Evolutionary conservation across 805 yeast species (phyloP).

Genomic region (Candida sonorensis): DNA sequence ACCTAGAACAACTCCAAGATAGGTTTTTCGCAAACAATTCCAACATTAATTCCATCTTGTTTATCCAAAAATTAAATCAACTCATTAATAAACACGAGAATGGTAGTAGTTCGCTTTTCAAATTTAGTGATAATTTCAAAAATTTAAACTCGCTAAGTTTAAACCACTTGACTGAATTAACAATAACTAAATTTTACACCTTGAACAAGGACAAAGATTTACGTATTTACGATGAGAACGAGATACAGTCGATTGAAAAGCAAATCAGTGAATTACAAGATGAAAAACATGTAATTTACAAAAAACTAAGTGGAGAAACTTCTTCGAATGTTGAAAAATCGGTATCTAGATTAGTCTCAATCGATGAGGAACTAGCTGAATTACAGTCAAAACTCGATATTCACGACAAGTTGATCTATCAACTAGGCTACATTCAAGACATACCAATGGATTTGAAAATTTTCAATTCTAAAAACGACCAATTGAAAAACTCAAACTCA

Average conservation of each 20-base stretch:
- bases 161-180: slow-evolving; percentile 13
- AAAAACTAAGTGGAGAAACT: slow-evolving; percentile 1
- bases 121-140: slow-evolving; percentile 7
- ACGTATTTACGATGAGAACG: slow-evolving; percentile 7
- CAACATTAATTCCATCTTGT: slow-evolving; percentile 1
- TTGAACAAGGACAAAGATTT: not conserved
- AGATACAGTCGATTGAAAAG: slow-evolving; percentile 7
- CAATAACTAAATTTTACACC: slow-evolving; percentile 12
- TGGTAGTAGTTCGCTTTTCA: slow-evolving; percentile 4
- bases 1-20: not conserved
- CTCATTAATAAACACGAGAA: slow-evolving; percentile 9
- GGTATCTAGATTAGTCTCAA: slow-evolving; percentile 2
- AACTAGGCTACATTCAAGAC: slow-evolving; percentile 40
- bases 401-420: slow-evolving; percentile 39
- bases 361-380: slow-evolving; percentile 7
- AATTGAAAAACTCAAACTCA: slow-evolving; percentile 2
- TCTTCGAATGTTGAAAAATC: not conserved
- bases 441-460: slow-evolving; percentile 2
- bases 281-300: slow-evolving; percentile 3
- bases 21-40: not conserved
- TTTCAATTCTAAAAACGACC: no score
- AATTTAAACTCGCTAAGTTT: slow-evolving; percentile 7
- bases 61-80: slow-evolving; percentile 6
- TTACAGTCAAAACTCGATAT: slow-evolving; percentile 23
- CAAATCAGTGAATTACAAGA: slow-evolving; percentile 5